phyloP scores from a whole-genome alignment of 1,284 basidiomycete species.

The Ceratobasidium sp. region DNA sequence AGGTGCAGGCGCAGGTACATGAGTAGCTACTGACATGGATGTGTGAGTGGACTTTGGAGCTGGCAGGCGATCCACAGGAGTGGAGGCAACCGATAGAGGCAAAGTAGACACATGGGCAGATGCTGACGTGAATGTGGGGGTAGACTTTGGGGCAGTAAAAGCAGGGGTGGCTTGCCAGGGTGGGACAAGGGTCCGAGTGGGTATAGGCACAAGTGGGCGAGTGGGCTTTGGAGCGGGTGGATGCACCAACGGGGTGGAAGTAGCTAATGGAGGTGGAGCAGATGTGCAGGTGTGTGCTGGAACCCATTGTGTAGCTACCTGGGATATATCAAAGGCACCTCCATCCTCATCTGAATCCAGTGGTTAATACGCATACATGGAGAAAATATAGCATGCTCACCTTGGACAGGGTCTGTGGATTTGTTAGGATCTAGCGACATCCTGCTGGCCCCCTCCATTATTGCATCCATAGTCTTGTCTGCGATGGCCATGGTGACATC shows the following conservation, averaged over 20 bases:
- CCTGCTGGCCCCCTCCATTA: not conserved
- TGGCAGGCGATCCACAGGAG: too few species aligned
- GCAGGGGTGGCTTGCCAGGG: not conserved
- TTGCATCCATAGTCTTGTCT: not conserved
- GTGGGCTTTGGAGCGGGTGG: not conserved
- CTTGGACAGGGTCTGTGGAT: not conserved
- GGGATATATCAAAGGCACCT: not conserved
- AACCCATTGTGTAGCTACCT: not conserved
- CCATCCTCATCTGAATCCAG: not conserved
- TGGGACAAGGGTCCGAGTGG: not conserved
- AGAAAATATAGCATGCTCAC: not conserved
- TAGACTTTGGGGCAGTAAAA: too few species aligned
- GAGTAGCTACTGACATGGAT: not conserved
- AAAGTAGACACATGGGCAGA: too few species aligned
- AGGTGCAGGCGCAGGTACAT: too few species aligned
- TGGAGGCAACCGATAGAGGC: too few species aligned
- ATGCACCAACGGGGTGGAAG: not conserved
- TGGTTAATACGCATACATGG: not conserved
- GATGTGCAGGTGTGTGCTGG: not conserved
- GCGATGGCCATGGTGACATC: not conserved
- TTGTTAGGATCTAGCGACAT: not conserved
- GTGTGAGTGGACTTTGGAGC: not conserved
- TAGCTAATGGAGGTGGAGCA: not conserved
- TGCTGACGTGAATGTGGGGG: too few species aligned
- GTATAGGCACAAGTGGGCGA: not conserved